Conservation (phyloP, 2,329 filamentous ascomycete species). For the Fusarium guadeloupense region DNA sequence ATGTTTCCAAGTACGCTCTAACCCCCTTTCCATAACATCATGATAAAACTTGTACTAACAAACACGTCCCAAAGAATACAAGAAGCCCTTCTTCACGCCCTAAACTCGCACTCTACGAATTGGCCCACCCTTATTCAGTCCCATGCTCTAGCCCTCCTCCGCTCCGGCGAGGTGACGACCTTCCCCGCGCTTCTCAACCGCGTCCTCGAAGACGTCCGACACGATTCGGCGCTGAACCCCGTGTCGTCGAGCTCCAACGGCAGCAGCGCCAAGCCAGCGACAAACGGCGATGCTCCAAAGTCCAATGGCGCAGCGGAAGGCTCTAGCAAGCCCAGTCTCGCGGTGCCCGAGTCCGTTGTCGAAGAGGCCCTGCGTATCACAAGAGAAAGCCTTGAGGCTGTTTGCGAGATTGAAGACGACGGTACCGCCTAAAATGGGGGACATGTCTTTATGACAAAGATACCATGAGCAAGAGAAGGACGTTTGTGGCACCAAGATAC, state of each 20-base stretch:
- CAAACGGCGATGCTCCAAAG: constrained; percentile 45
- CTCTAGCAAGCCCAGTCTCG: constrained; percentile 52
- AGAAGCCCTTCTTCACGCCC: constrained; percentile 69
- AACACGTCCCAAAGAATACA: constrained; percentile 61
- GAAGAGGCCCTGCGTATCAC: constrained; percentile 70
- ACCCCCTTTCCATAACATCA: neutral
- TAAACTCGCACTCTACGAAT: constrained; percentile 67
- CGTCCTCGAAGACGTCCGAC: constrained; percentile 69
- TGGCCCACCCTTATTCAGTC: constrained; percentile 69
- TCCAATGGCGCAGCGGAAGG: constrained; percentile 42
- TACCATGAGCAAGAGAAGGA: neutral
- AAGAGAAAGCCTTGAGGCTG: constrained; percentile 64
- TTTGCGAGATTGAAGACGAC: constrained; percentile 53
- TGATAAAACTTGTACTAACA: constrained; percentile 12
- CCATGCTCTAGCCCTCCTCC: constrained; percentile 68
- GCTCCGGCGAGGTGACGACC: constrained; percentile 66
- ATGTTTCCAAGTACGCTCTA: constrained; percentile 63
- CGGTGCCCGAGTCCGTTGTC: constrained; percentile 67
- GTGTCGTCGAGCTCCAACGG: constrained; percentile 44
- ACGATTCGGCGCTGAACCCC: constrained; percentile 52
- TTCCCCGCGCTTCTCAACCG: constrained; percentile 69
- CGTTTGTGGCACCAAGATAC: neutral
- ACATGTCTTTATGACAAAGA: neutral
- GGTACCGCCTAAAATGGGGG: constrained; percentile 1
- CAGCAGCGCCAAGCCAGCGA: constrained; percentile 43